Evolutionary conservation across 352 stramenopile species (phyloP), one percentile per base, ranked within the genome.

Genomic region (Phytophthora hybrid): DNA sequence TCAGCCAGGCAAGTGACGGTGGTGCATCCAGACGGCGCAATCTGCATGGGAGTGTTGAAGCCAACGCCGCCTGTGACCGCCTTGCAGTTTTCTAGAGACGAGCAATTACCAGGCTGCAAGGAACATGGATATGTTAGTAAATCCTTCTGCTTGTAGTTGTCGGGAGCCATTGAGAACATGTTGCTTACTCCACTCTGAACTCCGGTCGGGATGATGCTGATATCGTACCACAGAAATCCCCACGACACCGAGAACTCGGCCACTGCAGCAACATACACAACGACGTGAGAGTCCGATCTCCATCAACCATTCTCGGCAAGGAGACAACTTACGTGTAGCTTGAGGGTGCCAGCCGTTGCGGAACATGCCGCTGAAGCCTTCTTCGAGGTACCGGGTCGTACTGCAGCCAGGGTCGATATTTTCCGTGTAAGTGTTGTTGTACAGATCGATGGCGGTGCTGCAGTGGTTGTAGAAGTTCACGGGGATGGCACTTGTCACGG

Each of bases 351-450:
- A 57, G 7, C 85, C 85, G 71, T 89, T 78, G 63, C 85, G 85
- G 62, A 93, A 90, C 76, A 91, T 83, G 46, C 82, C 85, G 64
- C 88, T 84, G 57, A 83, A 91, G 64, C 79, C 82, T 57, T 91
- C 80, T 49, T 61, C 61, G 23, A 91, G 78, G 23, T 71, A 29
- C n/a, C 76, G 73, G 14, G 69, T 70, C 21, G 46, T 69, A 16
- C 70, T 86, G 16, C 47, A 73, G 26, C 85, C 83, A 41, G 68
- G 23, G 5, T 73, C 44, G 64, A 91, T 79, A 7, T 61, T 32
- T 21, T 86, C 69, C 18, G 74, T 73, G 63, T 86, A 80, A 7
- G 68, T 84, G 71, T 82, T 87, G 56, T 83, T 75, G 67, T 84
- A 86, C 47, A 93, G 59, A 13, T 86, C 76, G 52, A 93, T 78